Evolutionary conservation across 345 rosid genomes (phyloP), one percentile per base, ranked within the genome.

Genomic region (Eutrema yunnanense): DNA sequence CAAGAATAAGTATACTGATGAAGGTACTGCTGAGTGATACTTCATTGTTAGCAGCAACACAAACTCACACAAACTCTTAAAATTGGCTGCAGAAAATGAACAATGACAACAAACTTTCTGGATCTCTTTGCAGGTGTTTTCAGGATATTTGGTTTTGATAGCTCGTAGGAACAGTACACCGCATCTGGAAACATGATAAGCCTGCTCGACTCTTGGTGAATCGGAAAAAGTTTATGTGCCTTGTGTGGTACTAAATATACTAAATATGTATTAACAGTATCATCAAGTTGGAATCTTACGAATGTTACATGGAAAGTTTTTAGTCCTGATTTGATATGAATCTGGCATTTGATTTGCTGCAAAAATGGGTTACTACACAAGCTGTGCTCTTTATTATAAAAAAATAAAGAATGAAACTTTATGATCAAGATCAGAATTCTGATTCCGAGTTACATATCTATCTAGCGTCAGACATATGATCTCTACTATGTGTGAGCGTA

Each of bases 1-100:
- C 87, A 92, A 92, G 84, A 95, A 95, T 74, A 87, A 92, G 79
- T 86, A 84, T 73, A 82, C 88, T 52, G 97, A 92, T 83, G 97
- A 92, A 90, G 98, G 98, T 92, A 72, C 4, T 50, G 26, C 9
- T n/a, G 9, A 59, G 19, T 19, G 14, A 27, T 63, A 38, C n/a
- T 48, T 67, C 12, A 27, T 33, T 32, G 41, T 65, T 47, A 33
- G 61, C 49, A 16, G 38, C 54, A 19, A 19, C 19, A 19, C 19
- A 19, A 19, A 19, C 19, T 19, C 30, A 46, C 52, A 42, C 37
- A 49, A 8, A 46, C 27, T 54, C 64, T 22, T 44, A 6, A 44
- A 42, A 16, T 16, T 32, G 0, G 10, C 34, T 12, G 34, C 60
- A 71, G 9, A 42, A 40, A 50, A 32, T 60, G 54, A 66, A 32